Evolutionary conservation across 2,329 filamentous ascomycete species (phyloP).

Genomic region (Acarospora socialis): DNA sequence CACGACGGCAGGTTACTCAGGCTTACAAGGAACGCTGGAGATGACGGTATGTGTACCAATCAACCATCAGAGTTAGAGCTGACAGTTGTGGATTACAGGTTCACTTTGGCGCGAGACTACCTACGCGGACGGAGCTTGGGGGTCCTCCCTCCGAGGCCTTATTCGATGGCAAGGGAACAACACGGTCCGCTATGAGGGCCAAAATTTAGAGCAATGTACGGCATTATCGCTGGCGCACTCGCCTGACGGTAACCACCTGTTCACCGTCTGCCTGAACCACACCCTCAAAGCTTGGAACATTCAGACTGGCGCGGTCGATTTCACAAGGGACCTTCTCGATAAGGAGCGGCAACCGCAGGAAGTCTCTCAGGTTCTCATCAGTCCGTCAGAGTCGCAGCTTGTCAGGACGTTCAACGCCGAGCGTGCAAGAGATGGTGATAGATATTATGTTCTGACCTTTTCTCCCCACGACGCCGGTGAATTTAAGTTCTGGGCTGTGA

Average conservation of each 20-base stretch:
- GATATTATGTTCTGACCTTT: constrained; percentile 61
- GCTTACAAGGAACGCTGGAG: constrained; percentile 46
- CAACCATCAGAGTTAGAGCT: constrained; percentile 6
- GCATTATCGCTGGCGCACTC: constrained; percentile 31
- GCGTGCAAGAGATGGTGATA: constrained; percentile 30
- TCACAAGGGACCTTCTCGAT: constrained; percentile 64
- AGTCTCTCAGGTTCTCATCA: constrained; percentile 58
- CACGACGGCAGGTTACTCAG: constrained; percentile 63
- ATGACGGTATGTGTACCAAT: constrained; percentile 30
- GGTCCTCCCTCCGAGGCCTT: constrained; percentile 32
- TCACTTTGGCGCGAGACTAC: constrained; percentile 32
- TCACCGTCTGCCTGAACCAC: constrained; percentile 82
- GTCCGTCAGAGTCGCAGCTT: constrained; percentile 63
- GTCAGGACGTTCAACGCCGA: constrained; percentile 54
- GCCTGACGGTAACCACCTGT: constrained; percentile 37
- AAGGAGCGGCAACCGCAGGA: constrained; percentile 53
- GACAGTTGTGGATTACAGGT: too few species aligned
- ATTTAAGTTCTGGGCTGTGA: constrained; percentile 86
- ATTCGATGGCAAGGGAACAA: constrained; percentile 31
- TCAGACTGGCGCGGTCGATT: constrained; percentile 61
- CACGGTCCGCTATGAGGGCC: constrained; percentile 28
- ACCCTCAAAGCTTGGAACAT: constrained; percentile 82
- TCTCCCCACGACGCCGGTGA: constrained; percentile 76
- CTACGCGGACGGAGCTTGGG: constrained; percentile 35
- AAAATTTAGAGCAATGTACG: constrained; percentile 28